Conservation (phyloP, 768 basidiomycete genomes). For the Auriscalpium vulgare region DNA sequence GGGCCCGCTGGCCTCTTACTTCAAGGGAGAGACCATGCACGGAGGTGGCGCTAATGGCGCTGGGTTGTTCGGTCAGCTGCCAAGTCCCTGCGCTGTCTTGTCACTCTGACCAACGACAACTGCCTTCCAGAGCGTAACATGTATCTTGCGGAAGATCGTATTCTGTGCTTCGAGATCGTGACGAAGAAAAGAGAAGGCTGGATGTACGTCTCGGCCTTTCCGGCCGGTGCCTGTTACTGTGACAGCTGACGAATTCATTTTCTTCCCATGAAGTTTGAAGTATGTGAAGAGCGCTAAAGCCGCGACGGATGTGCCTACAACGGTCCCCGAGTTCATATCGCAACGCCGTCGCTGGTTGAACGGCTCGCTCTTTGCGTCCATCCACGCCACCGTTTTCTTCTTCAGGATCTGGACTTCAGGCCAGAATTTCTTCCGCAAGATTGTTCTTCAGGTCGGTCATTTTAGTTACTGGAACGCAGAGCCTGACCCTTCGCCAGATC, state of each 20-base stretch:
- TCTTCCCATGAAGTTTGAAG: constrained; percentile 42
- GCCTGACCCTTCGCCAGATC: constrained; percentile 32
- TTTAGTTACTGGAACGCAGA: background rate
- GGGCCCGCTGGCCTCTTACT: constrained; percentile 87
- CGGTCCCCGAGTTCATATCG: constrained; percentile 90
- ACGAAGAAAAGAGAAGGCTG: constrained; percentile 81
- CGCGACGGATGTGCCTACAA: constrained; percentile 90
- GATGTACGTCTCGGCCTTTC: constrained; percentile 45
- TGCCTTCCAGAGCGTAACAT: constrained; percentile 62
- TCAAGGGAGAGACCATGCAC: constrained; percentile 88
- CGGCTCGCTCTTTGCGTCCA: constrained; percentile 87
- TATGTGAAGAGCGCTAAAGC: constrained; percentile 94
- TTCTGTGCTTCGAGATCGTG: constrained; percentile 89
- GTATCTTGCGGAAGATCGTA: constrained; percentile 88
- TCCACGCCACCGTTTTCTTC: constrained; percentile 88
- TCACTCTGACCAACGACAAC: background rate
- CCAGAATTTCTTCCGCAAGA: constrained; percentile 82
- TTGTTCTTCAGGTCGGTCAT: constrained; percentile 45
- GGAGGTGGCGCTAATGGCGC: constrained; percentile 49
- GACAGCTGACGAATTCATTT: background rate
- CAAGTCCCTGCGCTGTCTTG: background rate
- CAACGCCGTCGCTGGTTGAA: constrained; percentile 87
- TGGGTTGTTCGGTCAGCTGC: constrained; percentile 49
- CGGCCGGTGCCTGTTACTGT: background rate
- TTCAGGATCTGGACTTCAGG: constrained; percentile 86